Evolutionary conservation across 2,329 filamentous ascomycete species (phyloP).

Genomic region (Bipolaris cookei): DNA sequence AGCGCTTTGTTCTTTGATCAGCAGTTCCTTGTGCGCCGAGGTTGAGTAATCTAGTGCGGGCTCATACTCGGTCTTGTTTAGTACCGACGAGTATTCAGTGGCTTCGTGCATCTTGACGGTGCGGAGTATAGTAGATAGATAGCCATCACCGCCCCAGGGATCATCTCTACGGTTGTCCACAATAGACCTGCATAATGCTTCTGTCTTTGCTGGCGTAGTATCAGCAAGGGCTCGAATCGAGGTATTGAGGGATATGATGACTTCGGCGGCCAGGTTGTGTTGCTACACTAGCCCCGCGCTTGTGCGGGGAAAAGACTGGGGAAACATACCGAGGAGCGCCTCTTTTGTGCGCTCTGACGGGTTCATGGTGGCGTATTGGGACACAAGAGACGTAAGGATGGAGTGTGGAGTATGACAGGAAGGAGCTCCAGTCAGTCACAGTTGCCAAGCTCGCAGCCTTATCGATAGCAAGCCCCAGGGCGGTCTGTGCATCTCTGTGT

Average conservation of each 20-base stretch:
- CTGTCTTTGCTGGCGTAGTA: slow-evolving; percentile 45
- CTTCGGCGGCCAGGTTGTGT: neutral
- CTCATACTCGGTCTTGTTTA: slow-evolving; percentile 13
- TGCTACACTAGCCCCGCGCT: neutral
- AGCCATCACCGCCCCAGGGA: slow-evolving; percentile 32
- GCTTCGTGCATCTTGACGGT: slow-evolving; percentile 58
- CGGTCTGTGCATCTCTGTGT: neutral
- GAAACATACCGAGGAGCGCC: slow-evolving; percentile 44
- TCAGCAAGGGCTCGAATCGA: neutral
- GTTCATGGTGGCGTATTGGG: slow-evolving; percentile 44
- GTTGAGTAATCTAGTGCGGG: slow-evolving; percentile 58
- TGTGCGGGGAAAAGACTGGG: neutral
- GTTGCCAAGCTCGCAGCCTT: neutral
- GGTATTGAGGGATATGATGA: neutral
- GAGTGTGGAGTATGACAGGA: slow-evolving; percentile 2
- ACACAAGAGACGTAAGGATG: slow-evolving; percentile 1
- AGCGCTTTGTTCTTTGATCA: slow-evolving; percentile 65
- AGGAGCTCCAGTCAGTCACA: neutral
- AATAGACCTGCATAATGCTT: slow-evolving; percentile 49
- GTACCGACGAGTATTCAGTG: slow-evolving; percentile 20
- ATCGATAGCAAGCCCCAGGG: slow-evolving; percentile 4
- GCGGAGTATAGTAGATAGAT: slow-evolving; percentile 62
- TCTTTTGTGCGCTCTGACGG: slow-evolving; percentile 52
- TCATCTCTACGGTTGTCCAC: slow-evolving; percentile 54
- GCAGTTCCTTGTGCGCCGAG: slow-evolving; percentile 63